phyloP scores from a whole-genome alignment of 2,329 filamentous ascomycete genomes.

The Aureobasidium sp. region DNA sequence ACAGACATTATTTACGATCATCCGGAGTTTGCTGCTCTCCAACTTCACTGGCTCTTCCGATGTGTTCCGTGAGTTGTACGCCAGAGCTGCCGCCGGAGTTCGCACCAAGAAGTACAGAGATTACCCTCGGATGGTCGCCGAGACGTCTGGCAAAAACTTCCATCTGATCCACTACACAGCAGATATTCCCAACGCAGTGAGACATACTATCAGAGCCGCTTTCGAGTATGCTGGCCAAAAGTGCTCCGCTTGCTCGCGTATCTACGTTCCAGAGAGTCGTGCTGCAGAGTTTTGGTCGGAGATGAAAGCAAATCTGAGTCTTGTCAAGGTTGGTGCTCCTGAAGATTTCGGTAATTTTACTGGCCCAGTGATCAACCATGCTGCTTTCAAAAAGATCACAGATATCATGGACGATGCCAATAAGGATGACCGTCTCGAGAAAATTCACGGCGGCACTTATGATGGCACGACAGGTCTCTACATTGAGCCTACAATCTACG shows the following conservation, averaged over 20 bases:
- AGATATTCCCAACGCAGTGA: conserved; percentile 50
- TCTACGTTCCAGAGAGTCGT: conserved; percentile 36
- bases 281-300: conserved; percentile 37
- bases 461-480: conserved; percentile 37
- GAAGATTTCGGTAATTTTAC: conserved; percentile 47
- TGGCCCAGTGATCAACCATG: conserved; percentile 56
- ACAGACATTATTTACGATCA: conserved; percentile 39
- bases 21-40: conserved; percentile 43
- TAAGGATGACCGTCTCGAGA: conserved; percentile 46
- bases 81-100: conserved; percentile 35
- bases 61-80: conserved; percentile 41
- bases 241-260: conserved; percentile 56
- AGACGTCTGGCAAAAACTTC: conserved; percentile 63
- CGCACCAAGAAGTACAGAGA: conserved; percentile 38
- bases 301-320: conserved; percentile 31
- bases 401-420: conserved; percentile 52
- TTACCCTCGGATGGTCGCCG: conserved; percentile 54
- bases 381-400: conserved; percentile 52
- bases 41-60: conserved; percentile 44
- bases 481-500: conserved; percentile 54
- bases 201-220: conserved; percentile 53
- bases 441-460: conserved; percentile 51
- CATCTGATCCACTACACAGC: conserved; percentile 55
- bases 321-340: conserved; percentile 36
- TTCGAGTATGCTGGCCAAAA: conserved; percentile 62